Evolutionary conservation across 108 stramenopile genomes (phyloP).

Genomic region (Nitzschia palea): DNA sequence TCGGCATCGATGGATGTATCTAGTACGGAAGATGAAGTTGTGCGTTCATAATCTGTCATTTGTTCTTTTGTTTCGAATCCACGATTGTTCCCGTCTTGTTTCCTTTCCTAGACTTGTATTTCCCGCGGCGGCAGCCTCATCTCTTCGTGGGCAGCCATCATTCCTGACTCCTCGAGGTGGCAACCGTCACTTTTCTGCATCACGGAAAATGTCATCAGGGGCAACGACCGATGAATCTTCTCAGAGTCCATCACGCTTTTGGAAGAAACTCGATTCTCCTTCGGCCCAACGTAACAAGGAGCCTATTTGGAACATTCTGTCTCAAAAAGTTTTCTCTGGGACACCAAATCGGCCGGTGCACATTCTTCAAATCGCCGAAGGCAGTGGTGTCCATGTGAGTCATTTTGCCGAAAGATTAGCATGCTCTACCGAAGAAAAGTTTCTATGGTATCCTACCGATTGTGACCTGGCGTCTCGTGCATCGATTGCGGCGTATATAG

Average conservation of each 20-base stretch:
- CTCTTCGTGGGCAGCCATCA: too few species aligned
- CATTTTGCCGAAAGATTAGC: slow-evolving; percentile 39
- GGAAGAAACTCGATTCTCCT: slow-evolving; percentile 47
- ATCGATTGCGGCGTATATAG: slow-evolving; percentile 51
- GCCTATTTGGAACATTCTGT: slow-evolving; percentile 66
- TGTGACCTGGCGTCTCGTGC: slow-evolving; percentile 31
- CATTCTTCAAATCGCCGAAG: slow-evolving; percentile 70
- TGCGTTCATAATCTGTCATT: too few species aligned
- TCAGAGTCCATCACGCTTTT: too few species aligned
- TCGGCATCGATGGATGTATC: too few species aligned
- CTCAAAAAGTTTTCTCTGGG: slow-evolving; percentile 36
- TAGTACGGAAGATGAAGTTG: too few species aligned
- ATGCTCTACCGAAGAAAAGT: not conserved
- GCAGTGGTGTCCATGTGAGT: slow-evolving; percentile 62
- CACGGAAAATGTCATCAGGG: not conserved
- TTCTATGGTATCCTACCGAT: slow-evolving; percentile 65
- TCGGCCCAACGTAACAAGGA: slow-evolving; percentile 84
- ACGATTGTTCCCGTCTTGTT: too few species aligned
- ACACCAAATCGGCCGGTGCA: not conserved
- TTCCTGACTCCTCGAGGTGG: too few species aligned
- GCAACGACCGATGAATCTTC: too few species aligned
- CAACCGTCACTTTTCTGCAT: not conserved
- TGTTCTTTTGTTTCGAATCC: too few species aligned
- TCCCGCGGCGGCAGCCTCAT: too few species aligned
- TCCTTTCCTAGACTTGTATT: too few species aligned